A percentile compares a stretch with the other conserved stretches of the same genome.
Conservation (phyloP, 106 monocot species). For the Phalaenopsis aphrodite region DNA sequence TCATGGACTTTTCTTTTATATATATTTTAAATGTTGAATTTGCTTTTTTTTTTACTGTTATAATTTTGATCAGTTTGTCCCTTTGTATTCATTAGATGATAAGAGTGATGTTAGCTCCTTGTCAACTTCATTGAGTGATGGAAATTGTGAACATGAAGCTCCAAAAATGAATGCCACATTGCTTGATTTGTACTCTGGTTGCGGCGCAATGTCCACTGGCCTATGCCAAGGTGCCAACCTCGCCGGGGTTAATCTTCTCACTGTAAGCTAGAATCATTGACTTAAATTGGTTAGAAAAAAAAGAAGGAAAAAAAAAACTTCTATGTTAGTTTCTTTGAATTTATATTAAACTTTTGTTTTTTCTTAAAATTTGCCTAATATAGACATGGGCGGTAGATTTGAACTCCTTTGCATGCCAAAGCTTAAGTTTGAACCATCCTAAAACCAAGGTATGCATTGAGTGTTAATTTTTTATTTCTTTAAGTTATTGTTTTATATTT, state of each 20-base stretch:
- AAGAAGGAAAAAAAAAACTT: not conserved
- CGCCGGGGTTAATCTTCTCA: conserved; percentile 35
- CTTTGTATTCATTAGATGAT: conserved; percentile 2
- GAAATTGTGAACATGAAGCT: not conserved
- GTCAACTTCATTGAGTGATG: not conserved
- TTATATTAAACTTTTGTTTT: not conserved
- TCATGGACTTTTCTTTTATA: not conserved
- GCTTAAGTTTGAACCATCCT: conserved; percentile 24
- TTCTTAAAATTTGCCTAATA: not conserved
- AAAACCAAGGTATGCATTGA: conserved; percentile 19
- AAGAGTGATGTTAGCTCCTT: not conserved
- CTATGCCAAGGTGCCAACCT: conserved; percentile 51
- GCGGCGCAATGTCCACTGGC: conserved; percentile 74
- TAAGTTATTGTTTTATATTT: not conserved
- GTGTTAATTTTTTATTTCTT: not conserved
- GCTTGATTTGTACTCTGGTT: conserved; percentile 44
- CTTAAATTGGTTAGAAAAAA: not conserved
- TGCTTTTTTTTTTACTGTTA: not conserved
- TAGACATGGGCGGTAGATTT: conserved; percentile 36
- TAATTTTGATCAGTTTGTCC: not conserved
- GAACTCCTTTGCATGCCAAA: conserved; percentile 29
- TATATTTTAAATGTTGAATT: not conserved
- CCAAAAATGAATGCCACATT: not conserved
- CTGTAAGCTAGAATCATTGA: conserved; percentile 19
- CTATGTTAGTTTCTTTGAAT: not conserved